A percentile compares a stretch with the other conserved stretches of the same genome.
Conservation (phyloP, 345 rosid genomes). For the Eutrema heterophyllum region DNA sequence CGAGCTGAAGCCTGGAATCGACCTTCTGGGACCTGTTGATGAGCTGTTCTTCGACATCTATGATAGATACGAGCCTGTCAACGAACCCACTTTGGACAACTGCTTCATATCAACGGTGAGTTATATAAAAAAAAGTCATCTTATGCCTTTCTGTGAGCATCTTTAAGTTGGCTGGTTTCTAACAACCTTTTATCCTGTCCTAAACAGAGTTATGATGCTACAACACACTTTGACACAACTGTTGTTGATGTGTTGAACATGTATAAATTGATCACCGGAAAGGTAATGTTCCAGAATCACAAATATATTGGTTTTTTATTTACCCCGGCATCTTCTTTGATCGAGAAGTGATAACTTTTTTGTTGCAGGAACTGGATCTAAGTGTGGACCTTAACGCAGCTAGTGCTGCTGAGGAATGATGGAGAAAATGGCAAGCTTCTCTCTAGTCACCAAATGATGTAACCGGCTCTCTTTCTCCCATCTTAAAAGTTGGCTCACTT, state of each 20-base stretch:
- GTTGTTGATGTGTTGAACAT: slow-evolving; percentile 81
- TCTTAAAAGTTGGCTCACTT: background rate
- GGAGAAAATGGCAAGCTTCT: background rate
- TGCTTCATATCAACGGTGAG: slow-evolving; percentile 87
- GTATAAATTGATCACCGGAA: slow-evolving; percentile 95
- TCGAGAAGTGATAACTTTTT: background rate
- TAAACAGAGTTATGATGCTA: slow-evolving; percentile 95
- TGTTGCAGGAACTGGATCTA: slow-evolving; percentile 65
- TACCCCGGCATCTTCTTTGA: background rate
- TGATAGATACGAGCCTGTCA: slow-evolving; percentile 78
- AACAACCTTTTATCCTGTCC: slow-evolving; percentile 3
- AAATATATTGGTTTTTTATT: background rate
- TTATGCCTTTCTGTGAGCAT: background rate
- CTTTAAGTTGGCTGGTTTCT: slow-evolving; percentile 3
- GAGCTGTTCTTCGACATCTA: slow-evolving; percentile 77
- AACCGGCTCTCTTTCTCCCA: background rate
- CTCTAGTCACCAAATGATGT: slow-evolving; percentile 10
- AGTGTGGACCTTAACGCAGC: slow-evolving; percentile 91
- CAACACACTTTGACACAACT: slow-evolving; percentile 93
- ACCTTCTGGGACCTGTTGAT: slow-evolving; percentile 78
- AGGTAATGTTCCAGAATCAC: slow-evolving; percentile 46
- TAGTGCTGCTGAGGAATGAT: slow-evolving; percentile 88
- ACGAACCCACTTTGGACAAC: slow-evolving; percentile 79
- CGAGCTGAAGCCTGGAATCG: slow-evolving; percentile 80
- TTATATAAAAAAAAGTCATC: background rate